Conservation (phyloP, 2,329 filamentous ascomycete species). For the Waltergamsia citrina region DNA sequence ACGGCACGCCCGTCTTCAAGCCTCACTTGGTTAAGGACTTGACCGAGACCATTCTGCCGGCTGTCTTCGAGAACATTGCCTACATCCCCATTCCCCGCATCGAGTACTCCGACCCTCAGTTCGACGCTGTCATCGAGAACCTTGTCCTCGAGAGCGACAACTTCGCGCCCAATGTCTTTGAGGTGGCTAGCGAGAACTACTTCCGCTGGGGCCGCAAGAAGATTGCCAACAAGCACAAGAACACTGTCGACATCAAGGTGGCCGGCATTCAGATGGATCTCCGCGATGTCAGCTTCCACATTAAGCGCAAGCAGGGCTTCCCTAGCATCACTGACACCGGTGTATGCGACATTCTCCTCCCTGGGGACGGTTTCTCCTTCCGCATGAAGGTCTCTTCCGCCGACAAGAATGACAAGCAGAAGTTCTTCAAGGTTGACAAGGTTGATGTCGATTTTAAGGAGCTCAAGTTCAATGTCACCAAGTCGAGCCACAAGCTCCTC, state of each 20-base stretch:
- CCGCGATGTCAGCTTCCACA: constrained; percentile 82
- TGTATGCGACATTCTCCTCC: constrained; percentile 79
- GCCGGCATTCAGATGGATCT: constrained; percentile 91
- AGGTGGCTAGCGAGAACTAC: constrained; percentile 87
- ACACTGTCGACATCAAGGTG: constrained; percentile 73
- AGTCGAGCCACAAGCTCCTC: constrained; percentile 90
- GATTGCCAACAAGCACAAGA: constrained; percentile 69
- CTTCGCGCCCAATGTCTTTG: constrained; percentile 84
- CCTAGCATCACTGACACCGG: constrained; percentile 80
- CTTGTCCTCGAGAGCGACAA: constrained; percentile 94
- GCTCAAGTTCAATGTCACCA: constrained; percentile 80
- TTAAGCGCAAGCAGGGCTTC: constrained; percentile 93
- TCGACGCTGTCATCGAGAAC: constrained; percentile 90
- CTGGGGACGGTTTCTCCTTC: constrained; percentile 82
- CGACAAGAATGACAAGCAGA: constrained; percentile 62
- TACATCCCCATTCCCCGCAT: constrained; percentile 93
- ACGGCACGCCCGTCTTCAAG: constrained; percentile 85
- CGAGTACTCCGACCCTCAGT: constrained; percentile 75
- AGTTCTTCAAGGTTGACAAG: constrained; percentile 93
- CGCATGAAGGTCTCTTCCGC: constrained; percentile 81
- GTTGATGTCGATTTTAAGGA: constrained; percentile 75
- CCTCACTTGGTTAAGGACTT: constrained; percentile 85
- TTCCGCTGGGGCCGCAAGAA: constrained; percentile 92
- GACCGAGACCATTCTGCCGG: constrained; percentile 76
- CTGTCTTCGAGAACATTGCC: constrained; percentile 70